Percentiles rank a stretch among this genome's conserved stretches.
These are phyloP conservation scores for Coriolopsis trogii DNA, from an alignment of 1,284 basidiomycete genomes.

Conservation along the genomic window DNA sequence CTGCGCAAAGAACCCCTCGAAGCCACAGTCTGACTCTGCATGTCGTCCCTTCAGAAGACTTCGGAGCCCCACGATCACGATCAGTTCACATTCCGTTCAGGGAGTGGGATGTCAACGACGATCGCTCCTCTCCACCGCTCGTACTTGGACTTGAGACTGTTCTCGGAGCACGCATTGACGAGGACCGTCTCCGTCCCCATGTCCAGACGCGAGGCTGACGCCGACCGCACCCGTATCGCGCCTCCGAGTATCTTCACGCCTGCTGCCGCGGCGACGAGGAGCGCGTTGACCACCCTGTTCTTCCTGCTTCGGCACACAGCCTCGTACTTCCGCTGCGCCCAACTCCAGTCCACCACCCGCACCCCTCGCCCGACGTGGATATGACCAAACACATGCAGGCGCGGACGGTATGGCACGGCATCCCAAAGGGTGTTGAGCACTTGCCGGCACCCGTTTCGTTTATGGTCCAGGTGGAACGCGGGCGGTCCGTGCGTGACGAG, in stretches of 20 bases:
- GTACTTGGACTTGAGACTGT: not conserved
- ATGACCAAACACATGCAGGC: conserved; percentile 45
- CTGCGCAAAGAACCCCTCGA: no score
- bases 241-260: conserved; percentile 1
- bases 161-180: conserved; percentile 13
- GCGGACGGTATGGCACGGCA: conserved; percentile 38
- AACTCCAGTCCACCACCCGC: conserved; percentile 35
- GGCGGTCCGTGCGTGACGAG: conserved; percentile 49
- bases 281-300: conserved; percentile 18
- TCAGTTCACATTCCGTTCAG: no score
- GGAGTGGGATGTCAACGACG: conserved; percentile 9
- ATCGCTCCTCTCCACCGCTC: conserved; percentile 1
- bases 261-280: conserved; percentile 7
- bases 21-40: no score
- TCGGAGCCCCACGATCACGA: no score
- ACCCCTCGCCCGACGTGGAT: conserved; percentile 42
- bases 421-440: conserved; percentile 38
- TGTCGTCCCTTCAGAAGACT: no score
- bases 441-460: conserved; percentile 33
- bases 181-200: conserved; percentile 5
- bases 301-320: conserved; percentile 28
- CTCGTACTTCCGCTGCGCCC: conserved; percentile 37
- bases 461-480: conserved; percentile 35
- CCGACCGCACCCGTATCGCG: no score
- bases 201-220: no score